Percentiles rank a stretch among this genome's conserved stretches.
Conservation (phyloP, 768 basidiomycete genomes). For the Boletus sp. region DNA sequence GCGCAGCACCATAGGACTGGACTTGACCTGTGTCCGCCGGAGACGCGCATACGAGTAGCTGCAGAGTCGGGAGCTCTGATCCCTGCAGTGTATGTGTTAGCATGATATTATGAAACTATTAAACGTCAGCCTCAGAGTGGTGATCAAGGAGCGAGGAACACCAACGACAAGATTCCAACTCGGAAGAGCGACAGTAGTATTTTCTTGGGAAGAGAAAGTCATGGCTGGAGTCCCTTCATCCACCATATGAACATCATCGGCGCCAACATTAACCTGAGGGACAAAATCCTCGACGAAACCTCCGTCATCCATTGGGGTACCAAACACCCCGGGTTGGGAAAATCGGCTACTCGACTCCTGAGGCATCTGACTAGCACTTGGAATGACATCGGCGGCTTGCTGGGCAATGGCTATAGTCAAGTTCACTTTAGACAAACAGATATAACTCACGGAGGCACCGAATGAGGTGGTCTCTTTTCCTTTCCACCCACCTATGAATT, state of each 20-base stretch:
- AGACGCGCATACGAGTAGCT: slow-evolving; percentile 45
- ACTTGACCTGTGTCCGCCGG: slow-evolving; percentile 25
- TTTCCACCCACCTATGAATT: slow-evolving; percentile 11
- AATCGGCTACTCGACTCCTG: slow-evolving; percentile 4
- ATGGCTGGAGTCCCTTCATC: slow-evolving; percentile 22
- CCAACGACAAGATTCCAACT: slow-evolving; percentile 60
- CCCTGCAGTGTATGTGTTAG: slow-evolving; percentile 50
- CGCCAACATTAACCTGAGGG: slow-evolving; percentile 19
- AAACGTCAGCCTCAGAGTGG: slow-evolving; percentile 2
- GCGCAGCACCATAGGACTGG: slow-evolving; percentile 41
- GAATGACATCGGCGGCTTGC: slow-evolving; percentile 16
- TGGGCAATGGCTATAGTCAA: not conserved
- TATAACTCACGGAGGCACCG: slow-evolving; percentile 6
- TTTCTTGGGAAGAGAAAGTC: slow-evolving; percentile 25
- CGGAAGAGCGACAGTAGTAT: slow-evolving; percentile 36
- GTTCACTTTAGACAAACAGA: not conserved
- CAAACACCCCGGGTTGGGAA: slow-evolving; percentile 23
- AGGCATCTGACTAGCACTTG: slow-evolving; percentile 25
- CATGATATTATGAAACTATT: slow-evolving; percentile 59
- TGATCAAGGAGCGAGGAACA: slow-evolving; percentile 1
- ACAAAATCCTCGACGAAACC: slow-evolving; percentile 10
- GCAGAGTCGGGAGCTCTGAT: slow-evolving; percentile 46
- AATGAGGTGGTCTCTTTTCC: slow-evolving; percentile 15
- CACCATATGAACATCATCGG: slow-evolving; percentile 37
- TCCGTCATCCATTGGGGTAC: slow-evolving; percentile 11